phyloP scores from a whole-genome alignment of 495 filamentous ascomycete species.

The Immersiella caudata region DNA sequence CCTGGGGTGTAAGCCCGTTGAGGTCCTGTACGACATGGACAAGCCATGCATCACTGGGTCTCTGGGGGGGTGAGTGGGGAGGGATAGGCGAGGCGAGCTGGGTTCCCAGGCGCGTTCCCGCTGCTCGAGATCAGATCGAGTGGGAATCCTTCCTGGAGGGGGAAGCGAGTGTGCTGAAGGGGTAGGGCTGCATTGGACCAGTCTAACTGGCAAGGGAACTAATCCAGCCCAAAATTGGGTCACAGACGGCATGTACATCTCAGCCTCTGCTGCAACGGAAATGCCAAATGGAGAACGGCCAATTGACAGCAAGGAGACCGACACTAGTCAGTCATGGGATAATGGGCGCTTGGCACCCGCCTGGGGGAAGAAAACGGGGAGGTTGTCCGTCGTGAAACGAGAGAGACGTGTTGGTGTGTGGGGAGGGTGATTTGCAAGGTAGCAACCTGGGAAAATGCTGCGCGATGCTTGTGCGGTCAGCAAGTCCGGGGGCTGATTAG shows the following conservation, averaged over 20 bases:
- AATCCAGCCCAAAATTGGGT: constrained; percentile 14
- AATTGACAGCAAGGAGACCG: constrained; percentile 9
- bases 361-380: constrained; percentile 4
- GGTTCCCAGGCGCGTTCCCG: constrained; percentile 9
- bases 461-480: constrained; percentile 9
- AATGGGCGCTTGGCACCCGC: constrained; percentile 13
- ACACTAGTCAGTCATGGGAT: constrained; percentile 22
- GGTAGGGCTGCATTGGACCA: constrained; percentile 20
- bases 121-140: constrained; percentile 21
- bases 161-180: not conserved
- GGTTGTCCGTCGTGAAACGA: not conserved
- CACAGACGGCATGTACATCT: constrained; percentile 8
- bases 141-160: constrained; percentile 9
- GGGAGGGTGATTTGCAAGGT: constrained; percentile 6
- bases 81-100: constrained; percentile 15
- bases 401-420: not conserved
- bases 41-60: constrained; percentile 16
- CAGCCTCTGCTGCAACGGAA: constrained; percentile 5
- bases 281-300: constrained; percentile 18
- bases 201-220: constrained; percentile 24
- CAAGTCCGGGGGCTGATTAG: not conserved
- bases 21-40: constrained; percentile 21
- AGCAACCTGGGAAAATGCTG: not conserved
- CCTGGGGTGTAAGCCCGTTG: constrained; percentile 9
- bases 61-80: constrained; percentile 17